Conservation (phyloP, 768 basidiomycete genomes). For the Boletus eberwhitei region DNA sequence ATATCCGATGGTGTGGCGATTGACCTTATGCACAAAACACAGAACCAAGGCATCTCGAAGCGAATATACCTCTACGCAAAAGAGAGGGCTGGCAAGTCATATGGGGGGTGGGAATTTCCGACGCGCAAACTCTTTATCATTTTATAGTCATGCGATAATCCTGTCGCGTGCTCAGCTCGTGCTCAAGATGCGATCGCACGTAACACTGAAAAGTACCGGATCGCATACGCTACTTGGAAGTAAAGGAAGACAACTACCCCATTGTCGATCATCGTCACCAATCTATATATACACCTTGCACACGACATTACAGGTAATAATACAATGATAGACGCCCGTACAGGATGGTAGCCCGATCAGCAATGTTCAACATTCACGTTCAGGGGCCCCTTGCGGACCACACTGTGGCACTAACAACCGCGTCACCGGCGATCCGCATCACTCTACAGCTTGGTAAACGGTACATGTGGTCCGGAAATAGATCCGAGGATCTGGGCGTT, state of each 20-base stretch:
- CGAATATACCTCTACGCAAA: neutral
- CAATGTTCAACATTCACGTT: too few species aligned
- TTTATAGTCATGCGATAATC: neutral
- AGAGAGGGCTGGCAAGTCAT: neutral
- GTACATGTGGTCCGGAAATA: constrained; percentile 5
- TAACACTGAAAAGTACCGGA: neutral
- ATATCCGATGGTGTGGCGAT: constrained; percentile 36
- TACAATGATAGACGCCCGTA: constrained; percentile 17
- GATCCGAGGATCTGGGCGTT: constrained; percentile 1
- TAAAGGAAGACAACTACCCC: neutral
- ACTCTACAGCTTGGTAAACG: constrained; percentile 26
- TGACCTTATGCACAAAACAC: neutral
- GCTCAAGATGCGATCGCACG: neutral
- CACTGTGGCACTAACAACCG: neutral
- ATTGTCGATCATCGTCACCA: neutral
- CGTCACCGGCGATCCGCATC: neutral
- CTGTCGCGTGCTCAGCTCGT: constrained; percentile 7
- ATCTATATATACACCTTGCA: neutral
- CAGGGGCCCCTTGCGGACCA: neutral
- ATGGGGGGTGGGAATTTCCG: neutral
- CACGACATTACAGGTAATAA: neutral
- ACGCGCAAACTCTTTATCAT: neutral
- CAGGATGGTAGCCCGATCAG: constrained; percentile 20
- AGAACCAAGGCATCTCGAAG: too few species aligned
- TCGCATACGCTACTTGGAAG: neutral